Percentiles rank a stretch among this genome's conserved stretches.
Conservation (phyloP, 441 rosid genomes). For the Populus hybrid region DNA sequence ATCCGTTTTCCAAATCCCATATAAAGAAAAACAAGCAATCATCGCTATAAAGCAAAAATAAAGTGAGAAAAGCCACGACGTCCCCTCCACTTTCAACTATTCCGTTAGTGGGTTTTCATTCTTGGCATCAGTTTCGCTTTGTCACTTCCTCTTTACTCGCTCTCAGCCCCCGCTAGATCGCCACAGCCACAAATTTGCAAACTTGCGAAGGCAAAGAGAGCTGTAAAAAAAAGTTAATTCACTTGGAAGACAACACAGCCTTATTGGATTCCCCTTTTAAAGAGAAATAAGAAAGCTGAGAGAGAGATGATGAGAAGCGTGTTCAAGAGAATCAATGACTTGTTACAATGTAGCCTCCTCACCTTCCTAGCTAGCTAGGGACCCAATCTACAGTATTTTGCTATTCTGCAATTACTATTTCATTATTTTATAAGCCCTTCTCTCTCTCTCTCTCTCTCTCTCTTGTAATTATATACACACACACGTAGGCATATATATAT, state of each 20-base stretch:
- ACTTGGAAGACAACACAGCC: slow-evolving; percentile 3
- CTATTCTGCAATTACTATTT: background rate
- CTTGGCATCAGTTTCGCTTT: slow-evolving; percentile 1
- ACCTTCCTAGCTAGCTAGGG: background rate
- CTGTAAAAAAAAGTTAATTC: background rate
- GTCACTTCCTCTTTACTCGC: slow-evolving; percentile 6
- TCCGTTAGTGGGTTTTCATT: slow-evolving; percentile 15
- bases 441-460: no score
- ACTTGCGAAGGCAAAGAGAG: background rate
- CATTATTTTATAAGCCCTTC: no score
- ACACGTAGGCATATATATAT: no score
- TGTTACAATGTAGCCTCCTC: background rate
- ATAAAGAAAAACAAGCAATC: background rate
- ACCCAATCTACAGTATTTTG: background rate
- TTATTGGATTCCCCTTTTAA: slow-evolving; percentile 23
- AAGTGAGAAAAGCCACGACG: background rate
- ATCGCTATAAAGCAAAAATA: background rate
- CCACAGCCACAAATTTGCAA: slow-evolving; percentile 11
- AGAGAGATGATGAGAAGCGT: background rate
- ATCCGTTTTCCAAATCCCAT: slow-evolving; percentile 15
- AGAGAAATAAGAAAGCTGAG: background rate
- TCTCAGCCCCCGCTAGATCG: slow-evolving; percentile 10
- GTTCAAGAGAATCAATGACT: background rate
- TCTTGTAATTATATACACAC: no score
- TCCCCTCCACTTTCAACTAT: slow-evolving; percentile 10